Evolutionary conservation across 2,329 filamentous ascomycete genomes (phyloP).

Genomic region (Talaromyces sp.): DNA sequence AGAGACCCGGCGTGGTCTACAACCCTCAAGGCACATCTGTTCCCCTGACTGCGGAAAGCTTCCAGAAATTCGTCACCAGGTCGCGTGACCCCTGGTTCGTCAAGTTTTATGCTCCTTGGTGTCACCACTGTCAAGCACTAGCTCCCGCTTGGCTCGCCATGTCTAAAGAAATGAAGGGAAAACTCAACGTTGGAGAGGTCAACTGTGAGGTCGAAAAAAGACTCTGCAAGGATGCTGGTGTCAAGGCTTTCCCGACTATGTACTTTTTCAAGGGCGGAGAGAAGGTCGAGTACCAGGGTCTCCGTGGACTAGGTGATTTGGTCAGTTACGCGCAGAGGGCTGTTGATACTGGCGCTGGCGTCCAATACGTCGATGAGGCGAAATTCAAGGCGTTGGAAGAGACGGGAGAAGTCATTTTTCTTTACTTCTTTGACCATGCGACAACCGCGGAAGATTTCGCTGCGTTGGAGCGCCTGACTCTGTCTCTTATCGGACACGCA

Average conservation of each 20-base stretch:
- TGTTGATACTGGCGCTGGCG: slow-evolving; percentile 67
- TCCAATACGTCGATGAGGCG: slow-evolving; percentile 72
- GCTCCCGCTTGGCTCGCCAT: slow-evolving; percentile 85
- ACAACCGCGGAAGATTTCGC: slow-evolving; percentile 88
- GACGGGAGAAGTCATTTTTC: slow-evolving; percentile 90
- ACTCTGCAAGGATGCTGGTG: slow-evolving; percentile 85
- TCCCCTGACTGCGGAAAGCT: slow-evolving; percentile 73
- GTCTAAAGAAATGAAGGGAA: slow-evolving; percentile 83
- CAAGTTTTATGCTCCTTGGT: slow-evolving; percentile 99
- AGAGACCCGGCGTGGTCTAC: slow-evolving; percentile 51
- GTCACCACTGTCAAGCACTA: slow-evolving; percentile 89
- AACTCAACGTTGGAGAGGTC: slow-evolving; percentile 89
- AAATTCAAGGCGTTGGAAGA: slow-evolving; percentile 78
- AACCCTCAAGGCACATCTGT: slow-evolving; percentile 74
- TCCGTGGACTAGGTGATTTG: slow-evolving; percentile 87
- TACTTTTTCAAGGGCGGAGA: slow-evolving; percentile 90
- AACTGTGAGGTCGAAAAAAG: slow-evolving; percentile 83
- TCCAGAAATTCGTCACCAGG: slow-evolving; percentile 78
- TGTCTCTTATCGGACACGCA: slow-evolving; percentile 85
- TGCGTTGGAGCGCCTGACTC: slow-evolving; percentile 77
- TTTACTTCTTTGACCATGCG: slow-evolving; percentile 96
- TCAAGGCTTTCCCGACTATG: slow-evolving; percentile 80
- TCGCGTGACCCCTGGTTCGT: slow-evolving; percentile 94
- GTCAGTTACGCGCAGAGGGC: slow-evolving; percentile 83
- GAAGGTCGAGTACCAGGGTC: slow-evolving; percentile 84